phyloP scores from a whole-genome alignment of 139 green algal genomes.

The Tetradesmus obliquus region DNA sequence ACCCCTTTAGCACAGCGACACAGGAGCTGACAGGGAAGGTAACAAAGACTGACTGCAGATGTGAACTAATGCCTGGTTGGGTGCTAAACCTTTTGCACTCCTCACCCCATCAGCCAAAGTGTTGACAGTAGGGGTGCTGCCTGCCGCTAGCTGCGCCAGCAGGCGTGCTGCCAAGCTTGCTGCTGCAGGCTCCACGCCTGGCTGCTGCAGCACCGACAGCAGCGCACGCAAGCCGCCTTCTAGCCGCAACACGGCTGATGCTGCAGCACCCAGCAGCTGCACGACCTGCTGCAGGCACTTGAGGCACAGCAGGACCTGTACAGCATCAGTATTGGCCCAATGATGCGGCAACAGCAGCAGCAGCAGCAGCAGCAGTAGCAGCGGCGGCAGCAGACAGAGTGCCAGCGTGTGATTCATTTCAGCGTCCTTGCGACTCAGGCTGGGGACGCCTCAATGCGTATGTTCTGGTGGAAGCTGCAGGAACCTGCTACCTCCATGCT shows the following conservation, averaged over 20 bases:
- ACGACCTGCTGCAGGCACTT: slow-evolving; percentile 22
- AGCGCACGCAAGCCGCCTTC: neutral
- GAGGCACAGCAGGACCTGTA: neutral
- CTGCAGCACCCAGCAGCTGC: slow-evolving; percentile 5
- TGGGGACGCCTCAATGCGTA: neutral
- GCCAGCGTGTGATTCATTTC: neutral
- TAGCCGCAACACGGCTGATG: neutral
- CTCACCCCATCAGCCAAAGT: neutral
- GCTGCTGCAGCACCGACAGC: neutral
- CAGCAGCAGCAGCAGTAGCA: neutral
- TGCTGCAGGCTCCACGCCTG: neutral
- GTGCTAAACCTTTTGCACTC: neutral
- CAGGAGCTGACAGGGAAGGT: no score
- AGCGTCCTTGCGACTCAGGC: neutral
- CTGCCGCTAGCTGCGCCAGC: neutral
- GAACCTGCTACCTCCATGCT: neutral
- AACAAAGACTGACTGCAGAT: no score
- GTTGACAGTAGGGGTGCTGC: neutral
- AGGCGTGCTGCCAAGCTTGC: neutral
- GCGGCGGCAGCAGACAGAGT: no score
- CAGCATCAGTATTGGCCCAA: neutral
- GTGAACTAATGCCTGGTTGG: no score
- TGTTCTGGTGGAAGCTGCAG: neutral
- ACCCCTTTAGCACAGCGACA: no score
- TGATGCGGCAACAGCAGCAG: no score